phyloP scores from a whole-genome alignment of 805 yeast species.

The Myxozyma nipponensis region DNA sequence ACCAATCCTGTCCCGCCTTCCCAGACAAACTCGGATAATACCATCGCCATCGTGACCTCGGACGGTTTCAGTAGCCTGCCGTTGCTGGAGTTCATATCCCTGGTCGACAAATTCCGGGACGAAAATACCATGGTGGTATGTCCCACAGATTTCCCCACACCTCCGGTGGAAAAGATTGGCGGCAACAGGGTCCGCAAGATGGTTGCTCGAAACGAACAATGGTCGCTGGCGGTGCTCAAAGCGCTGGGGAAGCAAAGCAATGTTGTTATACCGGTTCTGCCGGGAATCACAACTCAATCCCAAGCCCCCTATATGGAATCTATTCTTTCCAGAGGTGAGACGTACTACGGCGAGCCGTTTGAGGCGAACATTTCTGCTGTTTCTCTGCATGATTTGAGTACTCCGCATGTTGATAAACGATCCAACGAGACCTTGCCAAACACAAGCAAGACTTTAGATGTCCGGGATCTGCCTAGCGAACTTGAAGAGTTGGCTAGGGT shows the following conservation, averaged over 20 bases:
- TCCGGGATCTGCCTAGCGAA: conserved; percentile 10
- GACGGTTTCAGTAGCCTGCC: conserved; percentile 38
- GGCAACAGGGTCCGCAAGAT: conserved; percentile 39
- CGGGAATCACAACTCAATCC: conserved; percentile 30
- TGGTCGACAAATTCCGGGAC: conserved; percentile 27
- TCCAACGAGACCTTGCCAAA: background rate
- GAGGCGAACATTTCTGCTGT: background rate
- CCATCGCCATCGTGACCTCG: conserved; percentile 37
- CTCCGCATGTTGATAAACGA: background rate
- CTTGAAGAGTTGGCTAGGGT: conserved; percentile 19
- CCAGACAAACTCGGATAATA: conserved; percentile 37
- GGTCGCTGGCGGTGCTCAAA: conserved; percentile 33
- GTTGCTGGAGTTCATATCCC: conserved; percentile 27
- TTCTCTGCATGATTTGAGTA: background rate
- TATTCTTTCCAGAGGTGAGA: conserved; percentile 19
- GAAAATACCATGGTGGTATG: conserved; percentile 37
- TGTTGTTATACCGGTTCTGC: conserved; percentile 36
- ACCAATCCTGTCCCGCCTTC: conserved; percentile 34
- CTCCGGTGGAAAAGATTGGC: conserved; percentile 31
- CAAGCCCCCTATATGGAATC: conserved; percentile 30
- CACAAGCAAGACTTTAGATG: conserved; percentile 1
- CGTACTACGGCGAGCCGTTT: background rate
- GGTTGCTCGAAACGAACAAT: conserved; percentile 35
- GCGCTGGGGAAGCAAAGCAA: conserved; percentile 11
- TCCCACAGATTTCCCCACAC: conserved; percentile 31